These are phyloP conservation scores for Yarrowia deformans DNA, from an alignment of 805 yeast genomes.

Conservation along the genomic window DNA sequence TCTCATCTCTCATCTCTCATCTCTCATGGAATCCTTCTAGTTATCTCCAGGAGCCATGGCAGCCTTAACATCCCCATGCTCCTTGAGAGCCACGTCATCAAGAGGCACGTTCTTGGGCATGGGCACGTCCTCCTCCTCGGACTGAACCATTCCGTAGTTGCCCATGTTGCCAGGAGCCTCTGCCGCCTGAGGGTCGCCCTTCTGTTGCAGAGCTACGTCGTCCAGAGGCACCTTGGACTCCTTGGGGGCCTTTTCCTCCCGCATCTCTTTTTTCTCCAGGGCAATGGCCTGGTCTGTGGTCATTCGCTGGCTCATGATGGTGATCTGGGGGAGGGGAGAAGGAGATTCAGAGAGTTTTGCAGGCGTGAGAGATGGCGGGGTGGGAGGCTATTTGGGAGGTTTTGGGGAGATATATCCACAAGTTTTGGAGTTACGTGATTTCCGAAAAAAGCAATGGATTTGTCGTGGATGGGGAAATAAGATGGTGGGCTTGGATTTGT, in stretches of 20 bases:
- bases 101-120: slow-evolving; percentile 27
- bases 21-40: neutral
- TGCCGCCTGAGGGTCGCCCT: slow-evolving; percentile 1
- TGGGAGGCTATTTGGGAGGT: neutral
- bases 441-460: slow-evolving; percentile 9
- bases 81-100: slow-evolving; percentile 23
- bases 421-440: neutral
- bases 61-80: slow-evolving; percentile 23
- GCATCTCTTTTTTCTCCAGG: slow-evolving; percentile 20
- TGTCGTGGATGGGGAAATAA: neutral
- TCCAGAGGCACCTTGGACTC: slow-evolving; percentile 13
- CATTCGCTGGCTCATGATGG: slow-evolving; percentile 8
- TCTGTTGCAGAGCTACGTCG: slow-evolving; percentile 9
- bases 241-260: neutral
- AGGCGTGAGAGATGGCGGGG: neutral
- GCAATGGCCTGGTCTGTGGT: slow-evolving; percentile 12
- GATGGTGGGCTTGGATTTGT: neutral
- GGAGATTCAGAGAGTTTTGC: neutral
- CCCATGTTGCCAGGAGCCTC: slow-evolving; percentile 13
- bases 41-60: slow-evolving; percentile 36
- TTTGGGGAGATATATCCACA: neutral
- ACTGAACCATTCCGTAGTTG: slow-evolving; percentile 13
- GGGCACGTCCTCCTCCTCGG: slow-evolving; percentile 34
- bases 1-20: neutral
- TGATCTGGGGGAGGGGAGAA: neutral